Base-by-base conservation (phyloP, 78 protist genomes). In the Pigoraptor vietnamica region DNA sequence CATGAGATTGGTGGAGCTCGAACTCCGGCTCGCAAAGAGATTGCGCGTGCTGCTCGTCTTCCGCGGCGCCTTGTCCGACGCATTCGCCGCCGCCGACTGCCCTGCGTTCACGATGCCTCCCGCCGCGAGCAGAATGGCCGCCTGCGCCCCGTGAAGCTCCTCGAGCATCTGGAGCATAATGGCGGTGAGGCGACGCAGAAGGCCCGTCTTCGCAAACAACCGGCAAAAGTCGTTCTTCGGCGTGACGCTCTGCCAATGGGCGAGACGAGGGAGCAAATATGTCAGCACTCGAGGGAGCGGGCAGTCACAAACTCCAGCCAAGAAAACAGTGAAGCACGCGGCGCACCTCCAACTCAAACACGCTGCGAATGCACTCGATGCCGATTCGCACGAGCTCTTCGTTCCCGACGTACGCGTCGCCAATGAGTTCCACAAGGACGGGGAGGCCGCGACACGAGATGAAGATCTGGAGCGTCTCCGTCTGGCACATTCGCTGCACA, bases 181-280 rank as follows among this genome's bases (percentile, higher is more conserved):
- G 29, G 29, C 67, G 29, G 67, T 48, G 0, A 96, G 91, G 0
- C 94, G 95, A 23, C 87, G 56, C 9, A 94, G 82, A 29, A 96
- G 35, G 23, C 93, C 96, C 81, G 83, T 55, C 48, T 95, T 93
- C 37, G 96, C 90, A 36, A 97, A 92, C 23, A 96, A 81, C 34
- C 98, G 87, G 87, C 97, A 94, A 86, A 97, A 95, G 89, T 97
- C 98, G 79, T 96, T 97, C 86, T 95, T 95, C 39, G 98, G 97
- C 56, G 97, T 92, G 55, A 93, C 91, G 34, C 90, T 91, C 93
- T 93, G 40, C 86, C 9, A 39, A 32, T 90, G 1, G 0, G 56
- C 25, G 14, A 40, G 2, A 40, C 56, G 56, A 40, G 56, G 2
- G 25, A 40, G 56, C 14, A n/a, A n/a, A n/a, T n/a, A n/a, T n/a